phyloP scores from a whole-genome alignment of 2,329 filamentous ascomycete genomes.

The Aplosporella prunicola region DNA sequence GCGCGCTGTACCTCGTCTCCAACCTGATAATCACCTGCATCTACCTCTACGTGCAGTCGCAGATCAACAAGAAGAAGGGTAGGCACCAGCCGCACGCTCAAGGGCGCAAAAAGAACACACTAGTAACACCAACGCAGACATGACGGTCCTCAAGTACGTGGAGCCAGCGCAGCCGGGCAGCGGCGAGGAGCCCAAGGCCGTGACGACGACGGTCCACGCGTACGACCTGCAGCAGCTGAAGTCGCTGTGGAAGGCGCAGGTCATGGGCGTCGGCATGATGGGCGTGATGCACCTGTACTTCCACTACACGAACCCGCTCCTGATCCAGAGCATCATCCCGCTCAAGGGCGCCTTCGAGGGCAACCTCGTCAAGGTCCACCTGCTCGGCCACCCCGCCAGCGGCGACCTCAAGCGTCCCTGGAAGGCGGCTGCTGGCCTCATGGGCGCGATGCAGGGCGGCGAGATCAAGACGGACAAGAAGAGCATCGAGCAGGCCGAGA shows the following conservation, averaged over 20 bases:
- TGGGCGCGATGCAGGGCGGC: slow-evolving; percentile 63
- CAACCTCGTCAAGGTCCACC: slow-evolving; percentile 92
- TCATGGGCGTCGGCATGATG: slow-evolving; percentile 99
- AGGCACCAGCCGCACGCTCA: slow-evolving; percentile 25
- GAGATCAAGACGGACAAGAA: slow-evolving; percentile 74
- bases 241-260: slow-evolving; percentile 74
- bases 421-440: slow-evolving; percentile 76
- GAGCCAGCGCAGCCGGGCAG: slow-evolving; percentile 91
- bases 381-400: slow-evolving; percentile 75
- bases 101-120: slow-evolving; percentile 9
- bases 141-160: slow-evolving; percentile 97
- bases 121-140: slow-evolving; percentile 48
- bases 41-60: slow-evolving; percentile 74
- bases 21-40: slow-evolving; percentile 77
- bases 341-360: slow-evolving; percentile 91
- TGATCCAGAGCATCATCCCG: slow-evolving; percentile 98
- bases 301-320: slow-evolving; percentile 97
- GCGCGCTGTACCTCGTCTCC: slow-evolving; percentile 55
- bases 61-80: slow-evolving; percentile 98
- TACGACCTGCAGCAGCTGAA: slow-evolving; percentile 87
- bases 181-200: slow-evolving; percentile 86
- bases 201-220: slow-evolving; percentile 91
- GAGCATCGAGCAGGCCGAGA: slow-evolving; percentile 45
- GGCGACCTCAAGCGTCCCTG: slow-evolving; percentile 94
- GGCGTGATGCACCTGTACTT: slow-evolving; percentile 97